Base-by-base conservation (phyloP, 2,329 filamentous ascomycete genomes). In the Pseudogymnoascus sp. region DNA sequence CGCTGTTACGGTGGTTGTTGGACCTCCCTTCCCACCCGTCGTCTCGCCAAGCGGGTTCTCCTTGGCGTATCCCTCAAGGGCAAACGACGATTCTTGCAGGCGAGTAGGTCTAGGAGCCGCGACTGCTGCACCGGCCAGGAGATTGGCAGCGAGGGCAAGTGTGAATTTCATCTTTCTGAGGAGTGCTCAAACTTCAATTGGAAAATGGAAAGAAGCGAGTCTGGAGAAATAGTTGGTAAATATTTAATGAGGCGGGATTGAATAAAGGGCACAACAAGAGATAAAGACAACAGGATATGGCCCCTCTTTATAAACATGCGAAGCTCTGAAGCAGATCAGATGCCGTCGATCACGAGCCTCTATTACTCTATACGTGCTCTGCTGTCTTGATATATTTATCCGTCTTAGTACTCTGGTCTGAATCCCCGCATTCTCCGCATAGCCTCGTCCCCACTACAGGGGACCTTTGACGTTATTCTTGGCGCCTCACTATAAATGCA, bases 1-100 rank as follows among this genome's bases (percentile, higher is more conserved):
- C 35, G 75, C 75, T 0, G 76, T 77, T 7, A 80, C 78, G 1
- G 77, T 80, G 17, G 74, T 77, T 7, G 73, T 74, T 33, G 70
- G 68, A 11, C 77, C 78, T 39, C 73, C 74, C n/a, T 74, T 73
- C 62, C 78, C 78, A 63, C 78, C 78, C 11, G 76, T 79, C 0
- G 77, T 78, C 47, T 33, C 29, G n/a, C 31, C 74, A 31, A 59
- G 3, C 3, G 58, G 58, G 58, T 59, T 59, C 21, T 59, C 58
- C 57, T 59, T 59, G 35, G 58, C 58, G 33, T 41, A 59, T 11
- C 58, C 58, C 26, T 59, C 58, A 17, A 59, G 33, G 15, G 21
- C 58, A 15, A 15, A 59, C 13, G 33, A 13, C 5, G 33, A 13
- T 5, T 54, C 13, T 15, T 29, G 5, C 26, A 6, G 10, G 7